Percentiles rank a stretch among this genome's conserved stretches.
Evolutionary conservation across 345 rosid species (phyloP).

Genomic region (Sonneratia caseolaris): DNA sequence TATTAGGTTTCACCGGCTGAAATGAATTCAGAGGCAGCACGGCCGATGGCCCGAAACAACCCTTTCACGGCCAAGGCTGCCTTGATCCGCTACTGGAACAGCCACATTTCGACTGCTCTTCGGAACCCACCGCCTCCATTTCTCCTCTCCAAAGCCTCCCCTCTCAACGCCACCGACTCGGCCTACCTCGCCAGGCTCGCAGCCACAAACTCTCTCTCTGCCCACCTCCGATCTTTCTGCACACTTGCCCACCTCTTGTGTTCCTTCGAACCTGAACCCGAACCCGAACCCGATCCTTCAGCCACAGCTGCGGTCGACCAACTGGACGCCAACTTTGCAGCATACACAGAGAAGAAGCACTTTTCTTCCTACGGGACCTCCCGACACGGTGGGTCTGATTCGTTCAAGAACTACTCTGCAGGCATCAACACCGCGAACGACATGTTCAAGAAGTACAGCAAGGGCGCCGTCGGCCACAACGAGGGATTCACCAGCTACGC

Average conservation of each 20-base stretch:
- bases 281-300: not conserved
- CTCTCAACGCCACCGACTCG: constrained; percentile 34
- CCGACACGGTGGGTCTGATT: constrained; percentile 29
- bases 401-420: constrained; percentile 52
- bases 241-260: constrained; percentile 52
- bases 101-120: constrained; percentile 23
- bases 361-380: constrained; percentile 38
- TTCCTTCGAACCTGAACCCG: constrained; percentile 22
- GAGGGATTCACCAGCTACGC: constrained; percentile 42
- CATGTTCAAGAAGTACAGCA: constrained; percentile 42
- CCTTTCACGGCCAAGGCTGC: constrained; percentile 72
- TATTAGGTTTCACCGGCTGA: constrained; percentile 15
- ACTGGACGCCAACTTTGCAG: constrained; percentile 35
- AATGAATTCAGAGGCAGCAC: not conserved
- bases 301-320: constrained; percentile 4
- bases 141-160: constrained; percentile 74
- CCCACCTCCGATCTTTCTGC: constrained; percentile 43
- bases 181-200: constrained; percentile 42
- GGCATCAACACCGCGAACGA: constrained; percentile 23
- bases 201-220: constrained; percentile 27
- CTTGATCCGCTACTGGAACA: constrained; percentile 76
- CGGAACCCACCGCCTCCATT: constrained; percentile 35
- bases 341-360: constrained; percentile 24
- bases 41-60: constrained; percentile 14
- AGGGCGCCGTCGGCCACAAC: constrained; percentile 21